A percentile compares a stretch with the other conserved stretches of the same genome.
Conservation (phyloP, 2,329 filamentous ascomycete species). For the Pyrenophora graminea region DNA sequence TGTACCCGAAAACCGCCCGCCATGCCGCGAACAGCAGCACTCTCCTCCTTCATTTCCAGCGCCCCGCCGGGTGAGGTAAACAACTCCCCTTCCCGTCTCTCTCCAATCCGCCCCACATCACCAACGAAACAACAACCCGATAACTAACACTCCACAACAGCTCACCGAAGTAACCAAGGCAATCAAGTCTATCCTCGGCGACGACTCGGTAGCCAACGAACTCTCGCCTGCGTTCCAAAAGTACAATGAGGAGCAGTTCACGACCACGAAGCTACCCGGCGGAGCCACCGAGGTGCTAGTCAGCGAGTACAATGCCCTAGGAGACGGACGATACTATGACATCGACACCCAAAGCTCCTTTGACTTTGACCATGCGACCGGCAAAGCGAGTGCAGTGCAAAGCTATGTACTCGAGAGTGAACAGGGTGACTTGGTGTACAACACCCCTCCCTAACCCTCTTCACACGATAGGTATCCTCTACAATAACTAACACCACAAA, state of each 20-base stretch:
- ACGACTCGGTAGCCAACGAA: constrained; percentile 69
- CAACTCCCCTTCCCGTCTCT: constrained; percentile 13
- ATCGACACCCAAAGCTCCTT: constrained; percentile 87
- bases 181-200: constrained; percentile 81
- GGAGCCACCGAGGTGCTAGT: constrained; percentile 79
- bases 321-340: constrained; percentile 85
- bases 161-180: constrained; percentile 88
- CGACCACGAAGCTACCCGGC: constrained; percentile 85
- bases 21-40: constrained; percentile 47
- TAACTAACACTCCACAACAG: constrained; percentile 53
- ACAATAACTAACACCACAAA: background rate
- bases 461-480: no score
- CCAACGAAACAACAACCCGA: background rate
- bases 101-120: background rate
- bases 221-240: constrained; percentile 84
- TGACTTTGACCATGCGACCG: constrained; percentile 80
- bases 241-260: constrained; percentile 95
- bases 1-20: constrained; percentile 9
- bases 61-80: constrained; percentile 93
- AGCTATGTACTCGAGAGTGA: constrained; percentile 76
- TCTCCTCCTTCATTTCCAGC: constrained; percentile 84
- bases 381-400: constrained; percentile 83
- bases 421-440: constrained; percentile 80
- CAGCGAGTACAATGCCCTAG: constrained; percentile 82
- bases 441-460: constrained; percentile 4